These are phyloP conservation scores for Aspergillus biplanus DNA, from an alignment of 495 filamentous ascomycete species.

Conservation along the genomic window DNA sequence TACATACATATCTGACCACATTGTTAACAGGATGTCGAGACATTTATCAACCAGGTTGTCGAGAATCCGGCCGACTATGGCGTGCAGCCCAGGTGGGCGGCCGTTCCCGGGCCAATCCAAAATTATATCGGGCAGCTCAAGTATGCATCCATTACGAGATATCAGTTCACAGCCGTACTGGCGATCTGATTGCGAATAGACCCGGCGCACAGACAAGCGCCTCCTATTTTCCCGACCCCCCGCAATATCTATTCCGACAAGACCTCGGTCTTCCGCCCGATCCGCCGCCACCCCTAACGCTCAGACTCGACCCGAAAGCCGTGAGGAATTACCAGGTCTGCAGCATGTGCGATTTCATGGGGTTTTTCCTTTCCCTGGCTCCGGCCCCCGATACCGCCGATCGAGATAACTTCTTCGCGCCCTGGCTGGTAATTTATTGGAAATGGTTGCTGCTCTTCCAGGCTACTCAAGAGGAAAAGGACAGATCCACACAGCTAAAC, in stretches of 20 bases:
- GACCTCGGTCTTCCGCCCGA: neutral
- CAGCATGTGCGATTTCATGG: neutral
- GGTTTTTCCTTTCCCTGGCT: neutral
- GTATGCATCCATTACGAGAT: neutral
- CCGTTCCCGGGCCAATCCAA: neutral
- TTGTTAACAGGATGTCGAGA: neutral
- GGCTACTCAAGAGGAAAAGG: neutral
- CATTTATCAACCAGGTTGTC: neutral
- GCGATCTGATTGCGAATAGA: neutral
- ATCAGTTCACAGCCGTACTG: neutral
- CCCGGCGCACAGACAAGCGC: neutral
- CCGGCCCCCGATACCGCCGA: neutral
- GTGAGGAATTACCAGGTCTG: neutral
- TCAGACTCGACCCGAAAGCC: neutral
- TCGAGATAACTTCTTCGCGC: neutral
- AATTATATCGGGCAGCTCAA: neutral
- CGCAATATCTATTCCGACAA: neutral
- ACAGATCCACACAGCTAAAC: neutral
- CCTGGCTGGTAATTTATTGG: neutral
- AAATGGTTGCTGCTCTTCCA: neutral
- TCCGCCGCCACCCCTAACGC: neutral
- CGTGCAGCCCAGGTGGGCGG: neutral
- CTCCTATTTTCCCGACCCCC: neutral
- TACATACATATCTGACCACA: neutral
- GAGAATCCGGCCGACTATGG: neutral